Conservation (phyloP, 2,329 filamentous ascomycete species). For the Epicoccum nigrum region DNA sequence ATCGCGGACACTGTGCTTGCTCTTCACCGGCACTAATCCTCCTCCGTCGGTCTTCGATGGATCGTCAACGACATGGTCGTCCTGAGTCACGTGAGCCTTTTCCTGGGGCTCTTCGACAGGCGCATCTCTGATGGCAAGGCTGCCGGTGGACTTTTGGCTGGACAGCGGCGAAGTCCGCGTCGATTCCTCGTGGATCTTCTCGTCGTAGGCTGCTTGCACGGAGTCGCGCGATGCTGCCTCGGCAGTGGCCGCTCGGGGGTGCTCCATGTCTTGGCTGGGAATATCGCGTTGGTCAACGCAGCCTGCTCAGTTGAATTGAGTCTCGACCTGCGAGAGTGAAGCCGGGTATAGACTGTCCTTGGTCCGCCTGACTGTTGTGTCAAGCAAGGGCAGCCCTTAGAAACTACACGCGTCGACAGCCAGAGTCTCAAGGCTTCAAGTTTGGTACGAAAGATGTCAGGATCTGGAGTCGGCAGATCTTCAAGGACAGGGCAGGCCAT, state of each 20-base stretch:
- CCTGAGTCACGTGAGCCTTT: slow-evolving; percentile 21
- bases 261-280: slow-evolving; percentile 6
- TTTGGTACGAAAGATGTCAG: neutral
- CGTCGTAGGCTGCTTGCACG: slow-evolving; percentile 17
- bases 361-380: too few species aligned
- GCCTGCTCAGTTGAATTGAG: neutral
- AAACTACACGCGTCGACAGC: too few species aligned
- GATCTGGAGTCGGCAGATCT: neutral
- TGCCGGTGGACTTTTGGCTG: slow-evolving; percentile 22
- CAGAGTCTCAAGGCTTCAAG: too few species aligned
- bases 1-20: slow-evolving; percentile 48
- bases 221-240: slow-evolving; percentile 6
- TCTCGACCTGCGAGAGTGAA: neutral
- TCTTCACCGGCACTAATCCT: slow-evolving; percentile 29
- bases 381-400: too few species aligned
- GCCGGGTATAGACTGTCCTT: too few species aligned
- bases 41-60: slow-evolving; percentile 1
- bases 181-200: slow-evolving; percentile 21
- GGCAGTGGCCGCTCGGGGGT: slow-evolving; percentile 4
- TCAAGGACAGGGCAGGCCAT: neutral
- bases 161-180: slow-evolving; percentile 17
- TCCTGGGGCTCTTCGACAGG: slow-evolving; percentile 19
- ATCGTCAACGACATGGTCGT: slow-evolving; percentile 2
- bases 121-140: slow-evolving; percentile 9
- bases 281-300: neutral